phyloP scores from a whole-genome alignment of 306 rosid genomes.

The Notholithocarpus densiflorus region DNA sequence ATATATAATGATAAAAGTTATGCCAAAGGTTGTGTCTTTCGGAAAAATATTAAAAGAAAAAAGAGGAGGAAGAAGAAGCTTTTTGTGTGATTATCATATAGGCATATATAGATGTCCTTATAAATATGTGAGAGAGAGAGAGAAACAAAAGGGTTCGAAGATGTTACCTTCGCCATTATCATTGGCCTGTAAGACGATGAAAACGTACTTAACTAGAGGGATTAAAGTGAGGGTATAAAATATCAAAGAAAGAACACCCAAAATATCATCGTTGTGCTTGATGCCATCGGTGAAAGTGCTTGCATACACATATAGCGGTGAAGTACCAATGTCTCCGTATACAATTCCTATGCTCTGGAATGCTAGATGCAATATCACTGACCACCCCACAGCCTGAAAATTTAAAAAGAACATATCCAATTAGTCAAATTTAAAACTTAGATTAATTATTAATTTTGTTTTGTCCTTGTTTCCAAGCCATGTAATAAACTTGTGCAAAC shows the following conservation, averaged over 20 bases:
- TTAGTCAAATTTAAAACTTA: neutral
- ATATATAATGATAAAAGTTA: too few species aligned
- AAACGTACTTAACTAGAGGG: constrained; percentile 58
- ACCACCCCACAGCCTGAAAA: constrained; percentile 34
- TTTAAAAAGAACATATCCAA: neutral
- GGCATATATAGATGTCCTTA: too few species aligned
- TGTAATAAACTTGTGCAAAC: neutral
- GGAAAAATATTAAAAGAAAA: too few species aligned
- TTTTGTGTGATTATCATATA: too few species aligned
- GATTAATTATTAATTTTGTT: neutral
- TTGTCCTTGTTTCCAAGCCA: neutral
- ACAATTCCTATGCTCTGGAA: constrained; percentile 73
- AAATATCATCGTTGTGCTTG: constrained; percentile 47
- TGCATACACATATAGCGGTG: constrained; percentile 57
- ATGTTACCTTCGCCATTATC: constrained; percentile 64
- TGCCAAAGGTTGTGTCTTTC: too few species aligned
- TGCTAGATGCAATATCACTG: constrained; percentile 48
- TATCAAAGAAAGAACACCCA: constrained; percentile 67
- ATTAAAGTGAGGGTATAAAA: constrained; percentile 58
- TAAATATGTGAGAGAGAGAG: too few species aligned
- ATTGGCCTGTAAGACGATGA: constrained; percentile 51
- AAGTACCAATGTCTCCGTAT: constrained; percentile 77
- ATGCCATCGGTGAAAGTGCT: constrained; percentile 47
- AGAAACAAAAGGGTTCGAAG: neutral
- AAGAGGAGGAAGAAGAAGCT: too few species aligned